Percentiles rank a stretch among this genome's conserved stretches.
These are phyloP conservation scores for Hanseniaspora sp. DNA, from an alignment of 1,139 yeast species.

Conservation along the genomic window DNA sequence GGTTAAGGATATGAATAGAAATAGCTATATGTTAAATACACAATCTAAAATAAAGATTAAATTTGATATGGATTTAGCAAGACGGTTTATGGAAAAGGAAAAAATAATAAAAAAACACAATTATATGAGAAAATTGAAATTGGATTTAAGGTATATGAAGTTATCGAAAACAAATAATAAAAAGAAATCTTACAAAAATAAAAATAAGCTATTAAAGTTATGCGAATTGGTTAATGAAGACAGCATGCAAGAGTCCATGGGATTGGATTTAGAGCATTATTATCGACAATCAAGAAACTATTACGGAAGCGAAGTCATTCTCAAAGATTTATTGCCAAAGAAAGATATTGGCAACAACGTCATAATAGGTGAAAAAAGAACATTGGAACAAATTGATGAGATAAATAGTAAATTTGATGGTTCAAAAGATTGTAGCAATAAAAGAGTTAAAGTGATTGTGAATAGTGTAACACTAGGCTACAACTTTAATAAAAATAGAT, in stretches of 20 bases:
- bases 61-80: background rate
- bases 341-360: background rate
- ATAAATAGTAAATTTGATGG: background rate
- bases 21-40: background rate
- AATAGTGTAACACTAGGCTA: background rate
- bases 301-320: background rate
- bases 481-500: background rate
- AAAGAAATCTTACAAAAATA: background rate
- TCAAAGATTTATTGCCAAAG: background rate
- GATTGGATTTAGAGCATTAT: background rate
- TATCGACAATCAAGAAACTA: background rate
- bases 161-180: background rate
- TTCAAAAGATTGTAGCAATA: background rate
- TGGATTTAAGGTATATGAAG: background rate
- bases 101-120: background rate
- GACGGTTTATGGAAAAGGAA: background rate
- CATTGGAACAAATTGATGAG: background rate
- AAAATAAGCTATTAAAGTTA: background rate
- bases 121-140: background rate
- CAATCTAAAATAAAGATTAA: background rate
- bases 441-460: background rate
- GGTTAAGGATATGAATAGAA: background rate
- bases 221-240: constrained; percentile 10
- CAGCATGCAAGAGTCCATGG: background rate
- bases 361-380: background rate